phyloP scores from a whole-genome alignment of 2,329 filamentous ascomycete genomes.

The Hypoxylon rubiginosum region DNA sequence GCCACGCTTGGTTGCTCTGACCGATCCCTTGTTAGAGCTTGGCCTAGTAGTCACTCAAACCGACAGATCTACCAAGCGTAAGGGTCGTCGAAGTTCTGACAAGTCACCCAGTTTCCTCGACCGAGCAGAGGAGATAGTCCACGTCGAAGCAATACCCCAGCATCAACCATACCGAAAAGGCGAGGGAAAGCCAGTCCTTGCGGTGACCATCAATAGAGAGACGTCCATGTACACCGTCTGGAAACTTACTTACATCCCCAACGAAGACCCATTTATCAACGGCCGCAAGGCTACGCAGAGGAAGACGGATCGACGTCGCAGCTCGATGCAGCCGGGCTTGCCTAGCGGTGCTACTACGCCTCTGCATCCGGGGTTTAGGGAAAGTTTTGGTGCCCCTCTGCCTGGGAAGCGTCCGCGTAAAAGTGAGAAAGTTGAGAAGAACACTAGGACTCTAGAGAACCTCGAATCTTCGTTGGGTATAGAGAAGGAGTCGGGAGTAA shows the following conservation, averaged over 20 bases:
- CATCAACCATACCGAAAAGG: slow-evolving; percentile 56
- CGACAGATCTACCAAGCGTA: slow-evolving; percentile 56
- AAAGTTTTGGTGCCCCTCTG: slow-evolving; percentile 78
- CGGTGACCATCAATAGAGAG: slow-evolving; percentile 84
- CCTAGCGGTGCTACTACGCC: slow-evolving; percentile 84
- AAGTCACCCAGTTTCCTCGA: slow-evolving; percentile 73
- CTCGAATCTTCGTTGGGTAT: slow-evolving; percentile 79
- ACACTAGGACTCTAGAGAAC: slow-evolving; percentile 67
- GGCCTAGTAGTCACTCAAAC: slow-evolving; percentile 80
- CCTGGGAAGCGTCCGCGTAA: slow-evolving; percentile 68
- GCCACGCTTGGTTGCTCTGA: slow-evolving; percentile 84
- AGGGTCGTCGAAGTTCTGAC: slow-evolving; percentile 56
- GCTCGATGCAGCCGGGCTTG: slow-evolving; percentile 76
- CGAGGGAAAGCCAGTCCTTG: slow-evolving; percentile 73
- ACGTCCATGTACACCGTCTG: slow-evolving; percentile 85
- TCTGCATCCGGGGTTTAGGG: slow-evolving; percentile 76
- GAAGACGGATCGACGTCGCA: slow-evolving; percentile 66
- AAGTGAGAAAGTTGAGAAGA: slow-evolving; percentile 62
- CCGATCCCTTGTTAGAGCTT: slow-evolving; percentile 87
- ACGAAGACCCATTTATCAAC: slow-evolving; percentile 69
- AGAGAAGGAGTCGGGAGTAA: slow-evolving; percentile 68
- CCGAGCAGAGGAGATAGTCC: slow-evolving; percentile 84
- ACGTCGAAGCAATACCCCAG: slow-evolving; percentile 78
- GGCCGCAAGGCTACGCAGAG: slow-evolving; percentile 61
- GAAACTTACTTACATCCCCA: slow-evolving; percentile 82